Conservation (phyloP, 352 stramenopile species). For the Globisporangium ultimum region DNA sequence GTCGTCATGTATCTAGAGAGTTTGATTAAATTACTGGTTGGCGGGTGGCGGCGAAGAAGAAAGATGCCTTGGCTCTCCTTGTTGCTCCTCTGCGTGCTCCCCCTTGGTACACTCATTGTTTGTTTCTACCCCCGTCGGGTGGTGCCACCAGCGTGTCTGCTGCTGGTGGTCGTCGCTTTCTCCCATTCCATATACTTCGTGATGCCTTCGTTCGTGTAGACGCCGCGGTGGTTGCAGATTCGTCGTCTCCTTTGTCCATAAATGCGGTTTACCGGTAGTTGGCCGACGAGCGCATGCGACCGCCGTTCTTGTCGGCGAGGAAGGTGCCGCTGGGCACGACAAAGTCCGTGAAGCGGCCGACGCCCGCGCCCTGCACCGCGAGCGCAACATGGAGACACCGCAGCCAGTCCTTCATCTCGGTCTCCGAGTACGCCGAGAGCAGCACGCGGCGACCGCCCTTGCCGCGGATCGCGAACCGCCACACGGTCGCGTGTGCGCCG, state of each 20-base stretch:
- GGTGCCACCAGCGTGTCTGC: background rate
- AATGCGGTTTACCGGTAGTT: constrained; percentile 21
- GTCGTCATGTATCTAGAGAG: background rate
- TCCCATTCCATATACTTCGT: constrained; percentile 1
- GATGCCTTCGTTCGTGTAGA: background rate
- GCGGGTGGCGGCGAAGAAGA: background rate
- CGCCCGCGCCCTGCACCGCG: constrained; percentile 41
- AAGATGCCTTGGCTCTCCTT: background rate
- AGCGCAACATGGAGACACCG: constrained; percentile 73
- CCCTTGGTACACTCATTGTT: background rate
- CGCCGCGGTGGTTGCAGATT: constrained; percentile 1
- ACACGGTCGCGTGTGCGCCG: constrained; percentile 70
- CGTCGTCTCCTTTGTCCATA: constrained; percentile 11
- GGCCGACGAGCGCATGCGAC: constrained; percentile 51
- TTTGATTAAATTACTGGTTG: background rate
- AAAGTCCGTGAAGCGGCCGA: constrained; percentile 67
- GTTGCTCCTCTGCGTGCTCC: background rate
- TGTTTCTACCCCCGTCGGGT: background rate
- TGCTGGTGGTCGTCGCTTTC: background rate
- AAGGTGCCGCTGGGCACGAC: constrained; percentile 65
- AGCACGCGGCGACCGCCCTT: constrained; percentile 59
- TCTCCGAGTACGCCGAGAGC: constrained; percentile 72
- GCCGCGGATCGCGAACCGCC: constrained; percentile 71
- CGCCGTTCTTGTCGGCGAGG: constrained; percentile 49
- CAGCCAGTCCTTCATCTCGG: constrained; percentile 86